These are phyloP conservation scores for Eucalyptus microcorys DNA, from an alignment of 345 rosid genomes.

Conservation along the genomic window DNA sequence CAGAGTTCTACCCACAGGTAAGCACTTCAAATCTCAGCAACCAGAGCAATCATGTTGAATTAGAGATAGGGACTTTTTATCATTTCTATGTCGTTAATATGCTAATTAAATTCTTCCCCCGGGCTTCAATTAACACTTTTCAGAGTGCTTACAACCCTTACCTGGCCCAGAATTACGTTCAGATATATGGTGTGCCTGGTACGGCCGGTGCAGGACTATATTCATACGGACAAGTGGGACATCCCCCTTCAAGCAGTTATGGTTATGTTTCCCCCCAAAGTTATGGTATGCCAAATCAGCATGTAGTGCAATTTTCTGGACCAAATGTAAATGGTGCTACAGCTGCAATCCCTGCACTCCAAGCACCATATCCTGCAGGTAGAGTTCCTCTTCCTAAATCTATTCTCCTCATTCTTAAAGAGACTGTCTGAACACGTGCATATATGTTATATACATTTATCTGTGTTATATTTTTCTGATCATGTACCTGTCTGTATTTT, in stretches of 20 bases:
- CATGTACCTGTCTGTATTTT: background rate
- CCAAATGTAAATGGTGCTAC: slow-evolving; percentile 8
- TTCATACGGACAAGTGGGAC: slow-evolving; percentile 11
- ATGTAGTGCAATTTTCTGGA: slow-evolving; percentile 4
- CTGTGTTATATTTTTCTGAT: background rate
- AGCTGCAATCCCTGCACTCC: background rate
- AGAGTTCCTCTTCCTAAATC: background rate
- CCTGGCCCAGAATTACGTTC: slow-evolving; percentile 11
- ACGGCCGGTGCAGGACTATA: background rate
- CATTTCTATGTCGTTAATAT: background rate
- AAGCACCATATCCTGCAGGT: slow-evolving; percentile 14
- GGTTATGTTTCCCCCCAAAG: background rate
- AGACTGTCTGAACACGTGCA: background rate
- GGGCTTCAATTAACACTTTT: background rate
- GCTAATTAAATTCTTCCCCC: background rate
- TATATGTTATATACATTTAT: background rate
- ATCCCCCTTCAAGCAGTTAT: slow-evolving; percentile 3
- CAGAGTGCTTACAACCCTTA: slow-evolving; percentile 20
- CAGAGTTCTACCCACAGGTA: slow-evolving; percentile 22
- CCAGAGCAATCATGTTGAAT: background rate
- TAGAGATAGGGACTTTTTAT: background rate
- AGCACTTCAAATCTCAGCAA: background rate
- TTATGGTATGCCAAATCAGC: slow-evolving; percentile 8
- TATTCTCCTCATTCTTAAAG: background rate
- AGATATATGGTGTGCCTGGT: slow-evolving; percentile 8